Base-by-base conservation (phyloP, 1,284 basidiomycete genomes). In the Termitomyces sp. region DNA sequence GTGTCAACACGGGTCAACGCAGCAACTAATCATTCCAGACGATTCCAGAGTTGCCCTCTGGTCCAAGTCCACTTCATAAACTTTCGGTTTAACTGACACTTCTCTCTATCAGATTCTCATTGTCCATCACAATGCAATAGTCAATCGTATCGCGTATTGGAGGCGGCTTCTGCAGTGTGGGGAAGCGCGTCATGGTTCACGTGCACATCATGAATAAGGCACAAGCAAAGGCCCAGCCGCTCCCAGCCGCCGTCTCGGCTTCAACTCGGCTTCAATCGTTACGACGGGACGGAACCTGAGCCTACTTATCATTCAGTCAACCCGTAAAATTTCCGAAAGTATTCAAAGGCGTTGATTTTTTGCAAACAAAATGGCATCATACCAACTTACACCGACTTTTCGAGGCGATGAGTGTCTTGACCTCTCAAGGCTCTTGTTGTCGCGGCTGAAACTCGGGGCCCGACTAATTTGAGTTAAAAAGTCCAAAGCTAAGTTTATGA, bases 1-100 rank as follows among this genome's bases (percentile, higher is more conserved):
- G n/a, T 51, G 55, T 59, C 55, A 58, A 58, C 58, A 59, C 53
- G 34, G 47, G 53, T 51, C 57, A 56, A 52, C 54, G 44, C 42
- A 50, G 38, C 31, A 28, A 36, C 26, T 53, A 49, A 55, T 52
- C 53, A 53, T 59, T 61, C 60, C 56, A 59, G 55, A 57, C 40
- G 42, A 47, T 61, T 61, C 58, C 36, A 59, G 28, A 33, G 7
- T 21, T 17, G n/a, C 4, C 9, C 41, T 24, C 17, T 30, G 26
- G 5, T 2, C 28, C 6, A 30, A 24, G 21, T 12, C 7, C 7
- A 30, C 8, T 26, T 34, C 46, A 39, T 36, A n/a, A n/a, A 36
- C 34, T 36, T 38, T 47, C 13, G 6, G 24, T 30, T 30, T 36
- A 3, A 7, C 31, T 36, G 4, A 15, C 12, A 36, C 33, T 15